These are phyloP conservation scores for Durio zibethinus DNA, from an alignment of 345 rosid species.

Conservation along the genomic window DNA sequence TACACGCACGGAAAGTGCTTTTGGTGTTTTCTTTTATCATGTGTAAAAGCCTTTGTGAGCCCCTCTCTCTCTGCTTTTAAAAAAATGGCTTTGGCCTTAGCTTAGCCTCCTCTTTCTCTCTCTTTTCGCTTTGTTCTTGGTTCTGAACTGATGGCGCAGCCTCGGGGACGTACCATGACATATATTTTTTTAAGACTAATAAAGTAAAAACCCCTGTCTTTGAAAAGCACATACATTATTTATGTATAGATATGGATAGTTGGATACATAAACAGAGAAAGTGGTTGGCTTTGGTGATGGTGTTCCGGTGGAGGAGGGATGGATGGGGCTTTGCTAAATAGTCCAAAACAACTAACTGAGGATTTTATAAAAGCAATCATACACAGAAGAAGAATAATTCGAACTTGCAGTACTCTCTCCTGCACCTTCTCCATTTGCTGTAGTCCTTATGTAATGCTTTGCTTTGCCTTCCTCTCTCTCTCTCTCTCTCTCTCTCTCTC, in stretches of 20 bases:
- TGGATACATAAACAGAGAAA: slow-evolving; percentile 2
- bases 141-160: slow-evolving; percentile 41
- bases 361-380: slow-evolving; percentile 46
- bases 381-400: slow-evolving; percentile 75
- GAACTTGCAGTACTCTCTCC: slow-evolving; percentile 60
- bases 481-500: slow-evolving; percentile 15
- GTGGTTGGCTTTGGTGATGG: no score
- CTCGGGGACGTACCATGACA: slow-evolving; percentile 33
- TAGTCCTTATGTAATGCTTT: slow-evolving; percentile 20
- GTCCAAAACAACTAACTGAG: slow-evolving; percentile 31
- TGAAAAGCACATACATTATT: neutral
- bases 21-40: slow-evolving; percentile 84
- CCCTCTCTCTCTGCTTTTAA: slow-evolving; percentile 16
- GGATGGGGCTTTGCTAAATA: neutral
- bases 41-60: slow-evolving; percentile 61
- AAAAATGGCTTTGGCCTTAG: neutral
- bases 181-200: no score
- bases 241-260: neutral
- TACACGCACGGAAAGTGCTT: slow-evolving; percentile 97
- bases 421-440: slow-evolving; percentile 45
- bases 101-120: slow-evolving; percentile 15
- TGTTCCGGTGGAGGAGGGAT: slow-evolving; percentile 1
- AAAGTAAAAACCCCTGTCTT: neutral
- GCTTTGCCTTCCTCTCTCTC: neutral
- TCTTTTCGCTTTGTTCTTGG: slow-evolving; percentile 23